Evolutionary conservation across 345 rosid genomes (phyloP).

Genomic region (Gossypium bickii): DNA sequence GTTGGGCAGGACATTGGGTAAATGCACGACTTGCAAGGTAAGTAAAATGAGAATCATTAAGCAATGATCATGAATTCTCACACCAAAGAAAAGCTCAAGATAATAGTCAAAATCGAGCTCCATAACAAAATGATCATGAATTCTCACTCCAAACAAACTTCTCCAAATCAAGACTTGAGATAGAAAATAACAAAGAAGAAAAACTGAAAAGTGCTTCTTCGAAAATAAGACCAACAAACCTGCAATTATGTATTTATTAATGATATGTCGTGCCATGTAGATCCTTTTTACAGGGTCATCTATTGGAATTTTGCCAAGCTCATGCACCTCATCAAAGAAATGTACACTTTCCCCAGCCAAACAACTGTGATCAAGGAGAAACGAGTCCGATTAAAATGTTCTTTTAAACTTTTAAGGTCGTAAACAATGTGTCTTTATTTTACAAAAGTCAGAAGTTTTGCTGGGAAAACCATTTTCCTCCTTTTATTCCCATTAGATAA

Average conservation of each 20-base stretch:
- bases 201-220: slow-evolving; percentile 7
- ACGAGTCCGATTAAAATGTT: not conserved
- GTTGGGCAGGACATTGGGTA: not conserved
- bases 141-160: too few species aligned
- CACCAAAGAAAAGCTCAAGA: not conserved
- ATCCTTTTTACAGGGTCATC: slow-evolving; percentile 67
- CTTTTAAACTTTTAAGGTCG: not conserved
- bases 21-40: not conserved
- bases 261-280: slow-evolving; percentile 88
- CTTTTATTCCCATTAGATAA: not conserved
- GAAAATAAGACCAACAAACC: slow-evolving; percentile 35
- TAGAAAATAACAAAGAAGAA: not conserved
- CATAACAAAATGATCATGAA: not conserved
- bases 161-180: not conserved
- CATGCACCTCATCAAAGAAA: slow-evolving; percentile 82
- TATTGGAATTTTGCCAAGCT: slow-evolving; percentile 62
- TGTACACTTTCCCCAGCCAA: slow-evolving; percentile 94
- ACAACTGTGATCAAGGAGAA: slow-evolving; percentile 48
- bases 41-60: not conserved
- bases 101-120: not conserved
- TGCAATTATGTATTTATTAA: slow-evolving; percentile 68
- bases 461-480: not conserved
- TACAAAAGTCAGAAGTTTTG: not conserved
- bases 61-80: not conserved
- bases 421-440: not conserved